Percentiles rank a stretch among this genome's conserved stretches.
phyloP scores from a whole-genome alignment of 257 asterid species.

The Linaria vulgaris region DNA sequence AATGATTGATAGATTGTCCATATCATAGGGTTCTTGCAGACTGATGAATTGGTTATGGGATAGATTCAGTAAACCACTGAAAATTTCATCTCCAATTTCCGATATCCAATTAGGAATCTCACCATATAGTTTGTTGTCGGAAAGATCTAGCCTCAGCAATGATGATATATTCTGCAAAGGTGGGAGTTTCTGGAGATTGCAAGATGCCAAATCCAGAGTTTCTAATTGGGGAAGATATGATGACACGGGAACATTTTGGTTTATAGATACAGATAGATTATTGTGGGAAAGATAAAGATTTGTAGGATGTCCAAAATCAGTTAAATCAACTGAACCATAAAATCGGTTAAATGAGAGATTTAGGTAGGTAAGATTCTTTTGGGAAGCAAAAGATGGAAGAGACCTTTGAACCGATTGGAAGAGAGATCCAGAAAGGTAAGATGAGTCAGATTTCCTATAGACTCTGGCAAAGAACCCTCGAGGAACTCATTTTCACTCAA shows the following conservation, averaged over 20 bases:
- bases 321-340: too few species aligned
- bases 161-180: too few species aligned
- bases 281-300: too few species aligned
- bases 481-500: too few species aligned
- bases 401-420: constrained; percentile 36
- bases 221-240: not conserved
- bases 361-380: constrained; percentile 33
- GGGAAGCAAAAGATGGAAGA: constrained; percentile 42
- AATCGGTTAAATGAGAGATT: constrained; percentile 29
- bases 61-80: constrained; percentile 42
- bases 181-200: constrained; percentile 30
- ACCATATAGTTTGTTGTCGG: too few species aligned
- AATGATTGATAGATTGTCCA: constrained; percentile 33
- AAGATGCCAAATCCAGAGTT: not conserved
- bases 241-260: not conserved
- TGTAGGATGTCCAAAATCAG: constrained; percentile 29
- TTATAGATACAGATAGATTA: too few species aligned
- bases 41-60: constrained; percentile 43
- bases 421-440: constrained; percentile 41
- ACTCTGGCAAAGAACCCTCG: too few species aligned
- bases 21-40: constrained; percentile 45
- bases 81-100: constrained; percentile 36
- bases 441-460: constrained; percentile 34
- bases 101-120: constrained; percentile 60
- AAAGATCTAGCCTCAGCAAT: too few species aligned